phyloP scores from a whole-genome alignment of 768 basidiomycete genomes.

The Mycena galopus region DNA sequence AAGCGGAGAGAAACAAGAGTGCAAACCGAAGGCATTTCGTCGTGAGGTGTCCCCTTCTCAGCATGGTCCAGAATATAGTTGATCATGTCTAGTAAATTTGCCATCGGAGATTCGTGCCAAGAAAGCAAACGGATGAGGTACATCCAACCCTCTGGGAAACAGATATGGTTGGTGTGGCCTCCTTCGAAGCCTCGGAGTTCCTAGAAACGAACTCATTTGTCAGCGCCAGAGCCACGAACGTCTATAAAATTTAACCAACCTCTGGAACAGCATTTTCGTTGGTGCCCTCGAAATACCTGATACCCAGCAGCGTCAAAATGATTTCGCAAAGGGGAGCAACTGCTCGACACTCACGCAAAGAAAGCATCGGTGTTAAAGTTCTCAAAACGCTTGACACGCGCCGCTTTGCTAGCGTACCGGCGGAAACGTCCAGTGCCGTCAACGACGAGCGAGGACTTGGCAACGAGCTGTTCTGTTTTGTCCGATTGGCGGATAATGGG shows the following conservation, averaged over 20 bases:
- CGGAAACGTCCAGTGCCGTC: constrained; percentile 34
- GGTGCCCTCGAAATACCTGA: constrained; percentile 25
- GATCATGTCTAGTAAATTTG: constrained; percentile 29
- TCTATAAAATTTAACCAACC: neutral
- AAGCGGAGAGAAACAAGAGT: neutral
- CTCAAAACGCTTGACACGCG: constrained; percentile 26
- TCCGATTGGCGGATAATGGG: constrained; percentile 20
- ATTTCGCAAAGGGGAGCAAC: too few relatives aligned
- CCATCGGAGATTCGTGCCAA: constrained; percentile 30
- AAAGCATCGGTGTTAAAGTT: constrained; percentile 34
- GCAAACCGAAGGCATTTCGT: constrained; percentile 15
- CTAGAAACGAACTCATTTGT: neutral
- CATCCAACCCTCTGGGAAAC: constrained; percentile 35
- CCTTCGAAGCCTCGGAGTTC: constrained; percentile 30
- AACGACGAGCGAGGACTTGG: constrained; percentile 28
- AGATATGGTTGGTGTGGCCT: constrained; percentile 32
- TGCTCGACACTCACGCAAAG: constrained; percentile 17
- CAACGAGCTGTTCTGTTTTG: constrained; percentile 10
- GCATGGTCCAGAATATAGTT: constrained; percentile 26
- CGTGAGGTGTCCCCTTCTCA: constrained; percentile 23
- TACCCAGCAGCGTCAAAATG: neutral
- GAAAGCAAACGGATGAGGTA: constrained; percentile 31
- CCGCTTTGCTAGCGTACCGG: constrained; percentile 24
- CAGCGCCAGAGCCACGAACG: neutral
- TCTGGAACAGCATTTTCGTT: constrained; percentile 19